A percentile compares a stretch with the other conserved stretches of the same genome.
These are phyloP conservation scores for Orbilia ellipsospora DNA, from an alignment of 2,329 filamentous ascomycete species.

Conservation along the genomic window DNA sequence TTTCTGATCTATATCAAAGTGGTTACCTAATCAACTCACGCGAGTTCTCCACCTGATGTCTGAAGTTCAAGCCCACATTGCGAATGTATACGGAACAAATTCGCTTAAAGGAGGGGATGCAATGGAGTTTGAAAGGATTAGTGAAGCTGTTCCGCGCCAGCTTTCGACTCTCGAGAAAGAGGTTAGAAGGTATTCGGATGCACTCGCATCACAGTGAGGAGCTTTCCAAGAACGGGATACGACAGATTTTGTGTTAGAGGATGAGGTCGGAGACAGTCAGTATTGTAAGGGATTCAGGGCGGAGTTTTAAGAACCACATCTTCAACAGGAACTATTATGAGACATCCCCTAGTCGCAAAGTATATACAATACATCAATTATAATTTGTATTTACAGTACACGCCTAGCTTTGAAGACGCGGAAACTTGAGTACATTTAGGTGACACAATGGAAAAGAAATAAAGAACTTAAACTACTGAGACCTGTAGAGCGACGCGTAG, in stretches of 20 bases:
- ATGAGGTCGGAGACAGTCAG: no score
- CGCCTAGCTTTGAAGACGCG: no score
- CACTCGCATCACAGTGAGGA: conserved; percentile 35
- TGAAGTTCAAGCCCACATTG: conserved; percentile 67
- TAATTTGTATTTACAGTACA: conserved; percentile 6
- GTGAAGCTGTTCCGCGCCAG: conserved; percentile 74
- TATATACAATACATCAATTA: conserved; percentile 17
- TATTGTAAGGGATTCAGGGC: no score
- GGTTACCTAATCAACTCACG: conserved; percentile 82
- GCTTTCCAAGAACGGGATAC: neutral
- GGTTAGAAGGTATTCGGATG: conserved; percentile 76
- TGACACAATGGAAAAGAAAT: no score
- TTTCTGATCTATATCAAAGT: conserved; percentile 62
- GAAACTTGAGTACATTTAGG: no score
- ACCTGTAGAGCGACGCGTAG: neutral
- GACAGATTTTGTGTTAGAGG: neutral
- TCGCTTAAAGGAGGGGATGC: conserved; percentile 36
- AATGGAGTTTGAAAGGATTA: conserved; percentile 69
- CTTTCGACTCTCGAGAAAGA: conserved; percentile 76
- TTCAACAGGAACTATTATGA: no score
- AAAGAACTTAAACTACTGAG: neutral
- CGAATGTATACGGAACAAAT: conserved; percentile 61
- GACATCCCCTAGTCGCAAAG: neutral
- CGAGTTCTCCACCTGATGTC: conserved; percentile 79
- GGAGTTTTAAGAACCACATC: no score